A percentile compares a stretch with the other conserved stretches of the same genome.
phyloP scores from a whole-genome alignment of 129 eudicot genomes.

The Heracleum sosnowskyi region DNA sequence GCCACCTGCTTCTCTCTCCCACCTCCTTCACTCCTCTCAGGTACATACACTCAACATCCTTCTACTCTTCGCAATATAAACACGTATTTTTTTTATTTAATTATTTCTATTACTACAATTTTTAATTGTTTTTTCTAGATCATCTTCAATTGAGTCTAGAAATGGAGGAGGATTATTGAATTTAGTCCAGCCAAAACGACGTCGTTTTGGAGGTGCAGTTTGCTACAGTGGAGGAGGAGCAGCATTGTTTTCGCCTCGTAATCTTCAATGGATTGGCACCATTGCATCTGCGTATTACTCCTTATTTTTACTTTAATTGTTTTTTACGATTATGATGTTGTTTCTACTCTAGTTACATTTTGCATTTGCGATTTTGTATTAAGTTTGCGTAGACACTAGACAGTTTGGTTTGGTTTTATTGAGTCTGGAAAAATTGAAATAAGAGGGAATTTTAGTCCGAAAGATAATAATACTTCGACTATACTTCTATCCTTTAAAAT shows the following conservation, averaged over 20 bases:
- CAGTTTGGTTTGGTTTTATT: too few species aligned
- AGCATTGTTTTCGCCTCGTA: constrained; percentile 36
- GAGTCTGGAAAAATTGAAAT: too few species aligned
- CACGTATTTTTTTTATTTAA: too few species aligned
- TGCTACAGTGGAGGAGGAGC: constrained; percentile 18
- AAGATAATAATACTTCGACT: too few species aligned
- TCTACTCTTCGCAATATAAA: not conserved
- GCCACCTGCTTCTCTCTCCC: constrained; percentile 10
- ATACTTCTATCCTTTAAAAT: too few species aligned
- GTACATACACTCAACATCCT: constrained; percentile 18
- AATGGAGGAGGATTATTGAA: constrained; percentile 16
- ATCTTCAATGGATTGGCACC: constrained; percentile 69
- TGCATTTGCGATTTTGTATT: too few species aligned
- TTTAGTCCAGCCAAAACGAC: constrained; percentile 15
- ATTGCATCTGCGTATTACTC: constrained; percentile 47
- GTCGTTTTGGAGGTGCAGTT: constrained; percentile 33
- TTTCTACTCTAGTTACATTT: too few species aligned
- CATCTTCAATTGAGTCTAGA: not conserved
- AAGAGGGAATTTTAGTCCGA: not conserved
- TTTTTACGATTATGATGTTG: too few species aligned
- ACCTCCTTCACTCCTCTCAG: constrained; percentile 26
- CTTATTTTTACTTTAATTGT: too few species aligned
- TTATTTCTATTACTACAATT: not conserved
- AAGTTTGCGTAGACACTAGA: too few species aligned
- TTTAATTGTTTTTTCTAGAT: not conserved